Evolutionary conservation across 371 early-diverging fungal genomes (phyloP), one percentile per base, ranked within the genome.

Genomic region (Capillidium heterosporum): DNA sequence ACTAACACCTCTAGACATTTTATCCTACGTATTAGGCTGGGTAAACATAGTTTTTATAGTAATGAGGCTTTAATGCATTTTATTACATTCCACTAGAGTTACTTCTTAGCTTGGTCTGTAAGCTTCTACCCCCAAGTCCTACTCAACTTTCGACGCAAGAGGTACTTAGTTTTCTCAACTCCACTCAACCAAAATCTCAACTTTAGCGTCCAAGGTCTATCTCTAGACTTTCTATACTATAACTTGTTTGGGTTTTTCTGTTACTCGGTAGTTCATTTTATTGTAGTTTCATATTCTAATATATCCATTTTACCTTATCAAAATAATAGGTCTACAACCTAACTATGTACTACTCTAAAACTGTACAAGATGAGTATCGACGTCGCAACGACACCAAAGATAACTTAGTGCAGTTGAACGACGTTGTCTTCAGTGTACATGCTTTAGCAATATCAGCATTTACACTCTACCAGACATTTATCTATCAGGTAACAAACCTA

Each of bases 171-270:
- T 29, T 13, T n/a, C 29, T 23, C 24, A 23, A 1, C 29, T 51
- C 3, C 28, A 15, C 11, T 17, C 23, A 15, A 1, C 13, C 11
- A 26, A 49, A 21, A 23, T 23, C 42, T 54, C 2, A 10, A 23
- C 8, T 15, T 28, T 39, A 82, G 83, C 63, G 91, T 91, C 0
- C 76, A 81, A 49, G 93, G 94, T 0, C 68, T 93, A 24, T 92
- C 94, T 0, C 70, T 91, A 17, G 96, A 95, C 66, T 95, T 90
- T 71, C 59, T 91, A 2, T 75, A 75, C 57, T 82, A 84, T 62
- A 93, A 91, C 63, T 74, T 87, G 17, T 67, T 77, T 31, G 94
- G 96, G 3, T 95, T 95, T 56, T 41, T 78, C 0, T 89, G 85
- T 65, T 93, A 93, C 59, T 72, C 87, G 50, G 75, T 82, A 72